phyloP scores from a whole-genome alignment of 129 eudicot species.

The Pulicaria dysenterica region DNA sequence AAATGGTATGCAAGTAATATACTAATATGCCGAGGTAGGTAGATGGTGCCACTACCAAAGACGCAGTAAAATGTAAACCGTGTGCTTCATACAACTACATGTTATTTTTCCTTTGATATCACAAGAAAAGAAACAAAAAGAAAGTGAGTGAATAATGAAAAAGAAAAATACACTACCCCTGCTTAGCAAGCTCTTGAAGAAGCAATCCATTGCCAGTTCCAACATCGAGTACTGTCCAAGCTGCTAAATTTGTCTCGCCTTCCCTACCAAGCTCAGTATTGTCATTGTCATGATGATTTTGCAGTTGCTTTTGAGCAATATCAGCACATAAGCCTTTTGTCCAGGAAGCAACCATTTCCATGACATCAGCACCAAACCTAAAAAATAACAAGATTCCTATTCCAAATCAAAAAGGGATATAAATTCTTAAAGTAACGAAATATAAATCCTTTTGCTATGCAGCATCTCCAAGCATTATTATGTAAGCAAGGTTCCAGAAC shows the following conservation, averaged over 20 bases:
- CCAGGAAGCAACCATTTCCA: constrained; percentile 95
- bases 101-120: constrained; percentile 4
- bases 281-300: constrained; percentile 48
- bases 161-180: constrained; percentile 58
- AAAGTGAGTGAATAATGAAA: background rate
- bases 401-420: background rate
- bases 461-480: background rate
- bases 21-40: background rate
- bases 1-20: constrained; percentile 8
- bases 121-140: background rate
- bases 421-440: background rate
- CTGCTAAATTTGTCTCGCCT: constrained; percentile 55
- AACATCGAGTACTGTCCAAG: constrained; percentile 92
- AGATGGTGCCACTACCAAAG: constrained; percentile 20
- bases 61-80: constrained; percentile 10
- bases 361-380: constrained; percentile 99
- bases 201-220: constrained; percentile 99
- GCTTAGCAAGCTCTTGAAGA: constrained; percentile 96
- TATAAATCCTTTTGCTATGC: background rate
- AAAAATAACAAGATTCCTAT: constrained; percentile 20
- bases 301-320: constrained; percentile 57
- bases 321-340: constrained; percentile 78
- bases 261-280: constrained; percentile 43
- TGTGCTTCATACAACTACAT: constrained; percentile 18
- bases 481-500: constrained; percentile 10